Conservation (phyloP, 306 rosid genomes). For the Ormosia semicastrata region DNA sequence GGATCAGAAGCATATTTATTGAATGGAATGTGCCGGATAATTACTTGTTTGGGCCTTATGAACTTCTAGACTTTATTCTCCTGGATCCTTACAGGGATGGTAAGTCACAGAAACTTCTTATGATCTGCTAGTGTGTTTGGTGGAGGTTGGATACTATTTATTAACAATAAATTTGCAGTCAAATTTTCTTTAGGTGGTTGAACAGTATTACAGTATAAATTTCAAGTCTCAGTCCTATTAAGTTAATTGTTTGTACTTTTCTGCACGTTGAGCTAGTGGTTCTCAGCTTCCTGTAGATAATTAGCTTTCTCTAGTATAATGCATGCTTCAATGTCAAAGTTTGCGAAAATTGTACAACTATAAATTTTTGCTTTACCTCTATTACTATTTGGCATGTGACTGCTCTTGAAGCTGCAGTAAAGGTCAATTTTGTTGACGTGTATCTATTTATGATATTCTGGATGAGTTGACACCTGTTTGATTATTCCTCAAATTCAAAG, state of each 20-base stretch:
- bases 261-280: not conserved
- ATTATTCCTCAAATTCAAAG: not conserved
- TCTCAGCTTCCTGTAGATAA: not conserved
- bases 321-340: not conserved
- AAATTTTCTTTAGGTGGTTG: not conserved
- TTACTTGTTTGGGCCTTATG: constrained; percentile 78
- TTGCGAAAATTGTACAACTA: not conserved
- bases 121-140: not conserved
- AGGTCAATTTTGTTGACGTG: not conserved
- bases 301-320: not conserved
- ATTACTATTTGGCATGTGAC: not conserved
- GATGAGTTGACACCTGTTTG: not conserved
- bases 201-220: not conserved
- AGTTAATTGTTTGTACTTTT: not conserved
- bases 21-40: constrained; percentile 54
- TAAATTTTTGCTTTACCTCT: not conserved
- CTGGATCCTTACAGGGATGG: constrained; percentile 51
- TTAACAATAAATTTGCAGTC: not conserved
- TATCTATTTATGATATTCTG: not conserved
- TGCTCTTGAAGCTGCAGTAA: not conserved
- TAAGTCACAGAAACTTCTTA: constrained; percentile 43
- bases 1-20: constrained; percentile 52
- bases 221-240: not conserved
- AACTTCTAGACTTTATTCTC: constrained; percentile 51
- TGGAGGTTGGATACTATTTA: not conserved